These are phyloP conservation scores for Nothophytophthora sp. DNA, from an alignment of 352 stramenopile species.

Conservation along the genomic window DNA sequence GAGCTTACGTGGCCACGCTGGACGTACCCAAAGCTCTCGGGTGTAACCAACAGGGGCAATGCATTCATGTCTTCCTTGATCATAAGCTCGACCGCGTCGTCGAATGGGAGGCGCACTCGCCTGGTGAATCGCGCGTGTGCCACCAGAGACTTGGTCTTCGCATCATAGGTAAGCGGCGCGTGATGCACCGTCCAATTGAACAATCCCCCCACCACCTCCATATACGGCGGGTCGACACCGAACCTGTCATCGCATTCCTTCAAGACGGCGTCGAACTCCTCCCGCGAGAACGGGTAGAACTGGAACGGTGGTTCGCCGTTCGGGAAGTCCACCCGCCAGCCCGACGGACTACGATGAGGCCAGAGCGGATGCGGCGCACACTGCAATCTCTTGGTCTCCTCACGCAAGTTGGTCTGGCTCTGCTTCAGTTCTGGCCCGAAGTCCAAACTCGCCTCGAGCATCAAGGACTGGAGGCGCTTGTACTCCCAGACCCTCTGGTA, in stretches of 20 bases:
- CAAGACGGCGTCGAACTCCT: constrained; percentile 14
- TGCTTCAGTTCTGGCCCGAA: not conserved
- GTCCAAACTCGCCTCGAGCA: not conserved
- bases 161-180: not conserved
- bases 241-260: constrained; percentile 1
- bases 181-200: constrained; percentile 9
- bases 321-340: constrained; percentile 7
- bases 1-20: constrained; percentile 8
- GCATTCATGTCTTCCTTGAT: constrained; percentile 4
- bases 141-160: too few species aligned
- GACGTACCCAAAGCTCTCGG: constrained; percentile 15
- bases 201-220: not conserved
- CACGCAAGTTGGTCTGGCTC: not conserved
- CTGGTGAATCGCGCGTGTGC: too few species aligned
- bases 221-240: not conserved
- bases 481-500: not conserved
- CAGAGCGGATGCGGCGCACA: not conserved
- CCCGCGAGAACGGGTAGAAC: constrained; percentile 16
- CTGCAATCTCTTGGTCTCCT: not conserved
- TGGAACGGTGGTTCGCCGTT: constrained; percentile 19
- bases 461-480: not conserved
- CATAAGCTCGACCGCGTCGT: too few species aligned
- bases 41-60: constrained; percentile 11
- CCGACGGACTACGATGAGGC: not conserved
- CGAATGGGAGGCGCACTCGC: too few species aligned